Base-by-base conservation (phyloP, 176 grass and related monocot genomes). In the Calamus simplicifolius region DNA sequence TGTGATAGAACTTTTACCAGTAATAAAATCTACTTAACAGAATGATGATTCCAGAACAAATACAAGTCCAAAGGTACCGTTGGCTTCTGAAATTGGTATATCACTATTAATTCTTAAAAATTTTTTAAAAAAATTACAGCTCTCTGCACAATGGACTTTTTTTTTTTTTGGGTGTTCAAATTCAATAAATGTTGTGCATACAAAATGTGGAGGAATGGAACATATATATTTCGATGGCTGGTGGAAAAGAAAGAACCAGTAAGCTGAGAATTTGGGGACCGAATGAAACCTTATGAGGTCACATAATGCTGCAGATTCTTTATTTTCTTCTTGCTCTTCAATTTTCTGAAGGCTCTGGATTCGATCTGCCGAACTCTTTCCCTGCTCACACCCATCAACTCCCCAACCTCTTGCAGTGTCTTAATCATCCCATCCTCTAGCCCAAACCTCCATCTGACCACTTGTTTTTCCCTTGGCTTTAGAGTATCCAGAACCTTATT, bases 301-400 rank as follows among this genome's bases (percentile, higher is more conserved):
- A 86, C 53, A 54, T 88, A 91, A 3, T 82, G 79, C 59, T 64
- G 60, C 78, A 97, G 51, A 64, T 82, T 75, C 50, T 82, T 71
- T 18, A 78, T 66, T 80, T 25, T 81, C 51, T 88, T 88, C 78
- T 82, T 88, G 73, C 31, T 70, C 75, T 80, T 85, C 5, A 98
- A 64, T 73, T 98, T 98, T 77, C 84, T 81, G 59, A 98, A 81
- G n/a, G 87, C 81, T 50, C 50, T 73, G 61, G 77, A 62, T 73
- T 98, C 87, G 7, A 98, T 88, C 52, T 92, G 93, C 69, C 87
- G 69, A 67, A 92, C 79, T 73, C 87, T 83, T 76, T 98, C 93
- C 66, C 93, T 78, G 66, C 87, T 98, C 67, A 92, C 80, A 51
- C 78, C 72, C 68, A 92, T 67, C 29, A 80, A 38, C 58, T 81